A percentile compares a stretch with the other conserved stretches of the same genome.
Evolutionary conservation across 78 protist genomes (phyloP).

Genomic region (Speleostelium caveatum): DNA sequence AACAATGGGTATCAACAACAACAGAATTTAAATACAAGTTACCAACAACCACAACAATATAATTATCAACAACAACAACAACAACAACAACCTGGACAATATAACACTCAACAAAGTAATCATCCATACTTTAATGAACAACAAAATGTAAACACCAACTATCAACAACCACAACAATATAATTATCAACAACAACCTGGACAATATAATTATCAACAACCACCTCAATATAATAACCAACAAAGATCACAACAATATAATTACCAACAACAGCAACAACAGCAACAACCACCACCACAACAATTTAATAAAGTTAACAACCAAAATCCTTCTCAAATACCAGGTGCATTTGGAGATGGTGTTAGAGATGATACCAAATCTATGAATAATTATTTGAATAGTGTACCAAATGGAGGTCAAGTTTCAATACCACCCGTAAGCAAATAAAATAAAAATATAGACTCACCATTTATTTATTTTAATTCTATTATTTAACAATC

Average conservation of each 20-base stretch:
- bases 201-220: background rate
- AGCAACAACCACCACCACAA: background rate
- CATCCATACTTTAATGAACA: background rate
- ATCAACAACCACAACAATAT: background rate
- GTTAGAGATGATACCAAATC: conserved; percentile 61
- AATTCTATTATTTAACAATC: no score
- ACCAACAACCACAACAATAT: background rate
- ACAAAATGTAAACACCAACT: conserved; percentile 3
- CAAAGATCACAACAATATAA: background rate
- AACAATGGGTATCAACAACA: conserved; percentile 11
- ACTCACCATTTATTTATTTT: no score
- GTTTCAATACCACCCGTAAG: conserved; percentile 63
- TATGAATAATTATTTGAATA: conserved; percentile 18
- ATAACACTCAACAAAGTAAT: background rate
- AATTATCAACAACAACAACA: conserved; percentile 33
- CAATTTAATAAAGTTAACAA: background rate
- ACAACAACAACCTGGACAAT: background rate
- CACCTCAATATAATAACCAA: conserved; percentile 1
- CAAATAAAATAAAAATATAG: no score
- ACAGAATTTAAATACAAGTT: background rate
- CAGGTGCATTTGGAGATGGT: conserved; percentile 79
- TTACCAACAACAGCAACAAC: background rate
- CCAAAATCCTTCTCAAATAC: conserved; percentile 13
- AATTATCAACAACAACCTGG: background rate
- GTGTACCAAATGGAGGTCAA: background rate